Percentiles rank a stretch among this genome's conserved stretches.
These are phyloP conservation scores for Stereocaulon alpinum DNA, from an alignment of 495 filamentous ascomycete species.

Conservation along the genomic window DNA sequence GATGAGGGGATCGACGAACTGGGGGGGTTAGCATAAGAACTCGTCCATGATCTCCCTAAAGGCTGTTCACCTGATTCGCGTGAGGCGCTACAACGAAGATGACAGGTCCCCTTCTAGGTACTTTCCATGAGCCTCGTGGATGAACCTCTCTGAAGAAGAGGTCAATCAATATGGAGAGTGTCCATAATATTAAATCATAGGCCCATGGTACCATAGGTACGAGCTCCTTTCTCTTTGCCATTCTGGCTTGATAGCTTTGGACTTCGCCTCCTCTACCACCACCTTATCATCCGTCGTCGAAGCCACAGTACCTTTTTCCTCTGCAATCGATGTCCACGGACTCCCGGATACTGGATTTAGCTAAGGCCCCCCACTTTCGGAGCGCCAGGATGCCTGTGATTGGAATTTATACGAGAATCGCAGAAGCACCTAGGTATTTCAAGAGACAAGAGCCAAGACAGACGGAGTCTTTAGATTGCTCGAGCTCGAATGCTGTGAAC, in stretches of 20 bases:
- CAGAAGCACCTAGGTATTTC: too few relatives aligned
- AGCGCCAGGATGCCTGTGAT: neutral
- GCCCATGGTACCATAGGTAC: conserved; percentile 61
- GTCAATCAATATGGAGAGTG: conserved; percentile 75
- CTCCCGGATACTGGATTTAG: too few relatives aligned
- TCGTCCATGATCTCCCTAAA: neutral
- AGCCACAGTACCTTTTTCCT: neutral
- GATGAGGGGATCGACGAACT: conserved; percentile 94
- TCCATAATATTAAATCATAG: conserved; percentile 76
- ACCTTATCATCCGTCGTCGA: neutral
- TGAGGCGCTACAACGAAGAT: conserved; percentile 98
- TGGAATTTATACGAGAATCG: neutral
- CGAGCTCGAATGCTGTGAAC: neutral
- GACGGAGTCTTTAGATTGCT: neutral
- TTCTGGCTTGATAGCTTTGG: neutral
- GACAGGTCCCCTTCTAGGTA: conserved; percentile 75
- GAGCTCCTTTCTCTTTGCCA: conserved; percentile 39
- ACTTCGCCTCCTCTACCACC: neutral
- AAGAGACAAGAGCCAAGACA: neutral
- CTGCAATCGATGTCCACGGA: too few relatives aligned
- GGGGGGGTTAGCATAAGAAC: conserved; percentile 4
- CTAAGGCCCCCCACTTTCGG: too few relatives aligned
- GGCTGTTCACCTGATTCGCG: conserved; percentile 76
- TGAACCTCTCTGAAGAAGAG: conserved; percentile 98
- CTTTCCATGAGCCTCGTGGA: conserved; percentile 85